These are phyloP conservation scores for Sedum album DNA, from an alignment of 164 flowering plant genomes.

Conservation along the genomic window DNA sequence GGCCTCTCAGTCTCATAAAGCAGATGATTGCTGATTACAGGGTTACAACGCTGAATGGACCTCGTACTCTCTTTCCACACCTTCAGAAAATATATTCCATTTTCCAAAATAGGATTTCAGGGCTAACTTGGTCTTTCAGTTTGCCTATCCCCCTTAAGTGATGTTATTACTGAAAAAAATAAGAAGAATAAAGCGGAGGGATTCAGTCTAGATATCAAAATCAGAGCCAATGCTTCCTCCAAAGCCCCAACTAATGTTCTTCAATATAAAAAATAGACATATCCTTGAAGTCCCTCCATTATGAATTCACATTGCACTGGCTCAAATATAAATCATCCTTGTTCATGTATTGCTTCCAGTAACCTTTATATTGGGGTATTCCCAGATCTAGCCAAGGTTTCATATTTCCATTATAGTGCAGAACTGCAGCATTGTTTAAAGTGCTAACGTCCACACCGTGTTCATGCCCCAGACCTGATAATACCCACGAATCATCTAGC, in stretches of 20 bases:
- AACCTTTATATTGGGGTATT: slow-evolving; percentile 50
- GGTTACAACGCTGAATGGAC: background rate
- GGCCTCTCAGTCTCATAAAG: background rate
- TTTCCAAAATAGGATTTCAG: background rate
- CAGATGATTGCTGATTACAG: background rate
- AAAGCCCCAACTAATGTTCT: too few relatives aligned
- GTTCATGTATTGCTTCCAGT: slow-evolving; percentile 63
- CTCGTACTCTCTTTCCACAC: background rate
- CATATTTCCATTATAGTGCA: slow-evolving; percentile 93
- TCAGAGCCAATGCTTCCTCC: background rate
- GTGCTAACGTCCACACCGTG: slow-evolving; percentile 31
- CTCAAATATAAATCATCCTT: slow-evolving; percentile 51
- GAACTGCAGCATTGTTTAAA: slow-evolving; percentile 49
- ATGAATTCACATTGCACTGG: slow-evolving; percentile 70
- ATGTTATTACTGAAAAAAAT: background rate
- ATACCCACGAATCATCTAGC: slow-evolving; percentile 52
- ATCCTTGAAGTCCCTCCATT: slow-evolving; percentile 4
- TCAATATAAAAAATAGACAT: background rate
- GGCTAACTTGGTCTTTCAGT: background rate
- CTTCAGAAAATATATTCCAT: background rate
- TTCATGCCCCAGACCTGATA: slow-evolving; percentile 79
- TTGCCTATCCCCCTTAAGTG: background rate
- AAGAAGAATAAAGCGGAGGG: background rate
- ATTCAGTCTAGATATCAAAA: background rate
- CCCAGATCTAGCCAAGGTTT: slow-evolving; percentile 98